These are phyloP conservation scores for Phellinidium pouzarii DNA, from an alignment of 1,284 basidiomycete genomes.

Conservation along the genomic window DNA sequence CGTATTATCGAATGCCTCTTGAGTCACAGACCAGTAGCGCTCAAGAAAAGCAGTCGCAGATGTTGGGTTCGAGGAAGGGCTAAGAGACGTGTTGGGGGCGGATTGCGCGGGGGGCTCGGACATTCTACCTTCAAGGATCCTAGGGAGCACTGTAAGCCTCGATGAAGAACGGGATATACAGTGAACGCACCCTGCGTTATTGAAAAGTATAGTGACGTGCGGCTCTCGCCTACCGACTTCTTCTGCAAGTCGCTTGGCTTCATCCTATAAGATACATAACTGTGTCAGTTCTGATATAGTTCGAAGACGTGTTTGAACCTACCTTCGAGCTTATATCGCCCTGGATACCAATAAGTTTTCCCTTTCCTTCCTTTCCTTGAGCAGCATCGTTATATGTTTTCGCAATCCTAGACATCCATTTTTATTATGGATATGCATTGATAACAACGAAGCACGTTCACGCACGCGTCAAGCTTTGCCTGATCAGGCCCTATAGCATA, in stretches of 20 bases:
- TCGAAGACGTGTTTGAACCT: background rate
- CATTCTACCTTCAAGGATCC: slow-evolving; percentile 13
- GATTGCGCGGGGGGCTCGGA: slow-evolving; percentile 24
- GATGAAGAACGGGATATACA: background rate
- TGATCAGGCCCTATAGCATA: slow-evolving; percentile 43
- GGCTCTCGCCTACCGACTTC: slow-evolving; percentile 34
- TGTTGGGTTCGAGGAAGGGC: slow-evolving; percentile 26
- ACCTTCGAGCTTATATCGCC: slow-evolving; percentile 44
- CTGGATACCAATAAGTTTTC: slow-evolving; percentile 36
- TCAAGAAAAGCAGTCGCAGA: slow-evolving; percentile 34
- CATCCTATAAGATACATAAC: slow-evolving; percentile 28
- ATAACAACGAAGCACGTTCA: background rate
- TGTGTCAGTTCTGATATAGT: background rate
- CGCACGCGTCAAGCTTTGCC: slow-evolving; percentile 34
- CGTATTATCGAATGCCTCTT: slow-evolving; percentile 34
- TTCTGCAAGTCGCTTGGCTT: slow-evolving; percentile 39
- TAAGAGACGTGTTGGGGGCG: slow-evolving; percentile 26
- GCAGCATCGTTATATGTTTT: slow-evolving; percentile 36
- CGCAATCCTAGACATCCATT: slow-evolving; percentile 26
- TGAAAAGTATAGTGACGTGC: slow-evolving; percentile 40
- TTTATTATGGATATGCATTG: background rate
- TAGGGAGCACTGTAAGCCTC: background rate
- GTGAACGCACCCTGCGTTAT: slow-evolving; percentile 32
- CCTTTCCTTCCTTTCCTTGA: slow-evolving; percentile 27
- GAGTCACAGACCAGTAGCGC: slow-evolving; percentile 34